Evolutionary conservation across 2,329 filamentous ascomycete species (phyloP), one percentile per base, ranked within the genome.

Genomic region (Diaporthe amygdali): DNA sequence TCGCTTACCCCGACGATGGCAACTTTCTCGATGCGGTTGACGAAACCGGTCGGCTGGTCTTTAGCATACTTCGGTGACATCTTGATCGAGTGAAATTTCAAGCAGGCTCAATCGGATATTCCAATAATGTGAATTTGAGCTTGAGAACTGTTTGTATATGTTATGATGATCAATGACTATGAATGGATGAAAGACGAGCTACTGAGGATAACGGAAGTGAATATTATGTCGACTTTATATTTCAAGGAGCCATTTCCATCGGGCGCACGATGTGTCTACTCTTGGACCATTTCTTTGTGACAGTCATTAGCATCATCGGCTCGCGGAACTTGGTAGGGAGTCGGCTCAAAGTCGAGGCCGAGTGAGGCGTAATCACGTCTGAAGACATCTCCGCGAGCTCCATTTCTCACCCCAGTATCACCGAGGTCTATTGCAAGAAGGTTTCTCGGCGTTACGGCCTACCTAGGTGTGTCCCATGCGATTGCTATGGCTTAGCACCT

Each of bases 1-100:
- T 39, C 7, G 81, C 84, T 81, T 81, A 86, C 85, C 10, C 85
- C 85, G 20, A 87, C 80, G 17, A 87, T 82, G 25, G 84, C 84
- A 0, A 87, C 80, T 46, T 79, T 83, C 71, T 84, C 79, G 12
- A 86, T 79, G 61, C 75, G 74, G 75, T 86, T 86, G 66, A 71
- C 74, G 51, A 73, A 73, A 64, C 72, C 76, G 0, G 37, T 15
- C 0, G 78, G 75, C 74, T 78, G 71, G 27, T 74, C 66, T 41
- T 78, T 72, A 37, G 73, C 59, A 32, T 71, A 74, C 22, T 52
- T 69, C 30, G 61, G 66, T 9, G 70, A 63, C 72, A 73, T 73
- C 5, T 37, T 70, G 15, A 8, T 17, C 2, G 14, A 32, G 3
- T 25, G 20, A 27, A 1, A 10, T 47, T 37, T 4, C 1, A 10